Evolutionary conservation across 441 rosid species (phyloP).

Genomic region (Breynia disticha): DNA sequence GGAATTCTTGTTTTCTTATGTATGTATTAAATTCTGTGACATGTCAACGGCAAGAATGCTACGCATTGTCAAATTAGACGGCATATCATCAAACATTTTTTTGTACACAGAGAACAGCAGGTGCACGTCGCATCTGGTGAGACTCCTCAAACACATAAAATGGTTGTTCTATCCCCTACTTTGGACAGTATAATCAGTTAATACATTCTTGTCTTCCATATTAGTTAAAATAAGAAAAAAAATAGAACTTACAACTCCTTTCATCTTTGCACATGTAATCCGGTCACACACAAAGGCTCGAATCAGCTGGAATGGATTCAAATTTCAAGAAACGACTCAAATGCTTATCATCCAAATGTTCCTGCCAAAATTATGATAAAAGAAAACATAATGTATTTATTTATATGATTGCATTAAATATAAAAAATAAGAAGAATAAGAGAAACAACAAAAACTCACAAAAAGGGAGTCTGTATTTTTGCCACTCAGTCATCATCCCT

Average conservation of each 20-base stretch:
- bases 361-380: constrained; percentile 26
- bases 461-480: constrained; percentile 60
- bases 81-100: constrained; percentile 61
- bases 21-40: constrained; percentile 41
- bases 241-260: constrained; percentile 57
- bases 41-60: no score
- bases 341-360: constrained; percentile 69
- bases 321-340: constrained; percentile 61
- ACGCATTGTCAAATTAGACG: constrained; percentile 59
- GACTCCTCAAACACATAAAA: constrained; percentile 55
- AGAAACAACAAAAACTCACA: constrained; percentile 20
- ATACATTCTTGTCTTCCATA: no score
- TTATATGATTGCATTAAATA: neutral
- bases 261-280: constrained; percentile 40
- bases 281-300: constrained; percentile 40
- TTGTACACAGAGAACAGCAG: constrained; percentile 53
- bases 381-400: neutral
- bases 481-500: constrained; percentile 67
- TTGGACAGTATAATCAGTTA: no score
- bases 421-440: neutral
- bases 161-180: constrained; percentile 38
- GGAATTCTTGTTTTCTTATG: constrained; percentile 46
- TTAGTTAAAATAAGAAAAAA: neutral
- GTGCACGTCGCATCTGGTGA: constrained; percentile 39
- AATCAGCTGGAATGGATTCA: constrained; percentile 29